phyloP scores from a whole-genome alignment of 2,329 filamentous ascomycete genomes.

The Claviceps digitariae region DNA sequence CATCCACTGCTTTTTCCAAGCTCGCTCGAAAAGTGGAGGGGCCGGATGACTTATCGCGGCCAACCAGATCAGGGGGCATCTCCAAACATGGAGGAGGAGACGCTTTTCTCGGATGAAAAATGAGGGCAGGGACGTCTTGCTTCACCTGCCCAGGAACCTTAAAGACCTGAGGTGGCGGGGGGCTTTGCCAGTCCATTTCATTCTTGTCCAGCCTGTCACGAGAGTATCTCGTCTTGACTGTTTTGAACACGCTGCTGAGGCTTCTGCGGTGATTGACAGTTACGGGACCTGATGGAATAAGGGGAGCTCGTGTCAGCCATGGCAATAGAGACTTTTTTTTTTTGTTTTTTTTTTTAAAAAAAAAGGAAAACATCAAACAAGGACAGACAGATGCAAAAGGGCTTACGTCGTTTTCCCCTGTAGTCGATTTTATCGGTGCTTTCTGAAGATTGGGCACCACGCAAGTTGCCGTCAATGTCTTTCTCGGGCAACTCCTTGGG shows the following conservation, averaged over 20 bases:
- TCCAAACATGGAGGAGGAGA: constrained; percentile 15
- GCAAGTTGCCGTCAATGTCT: background rate
- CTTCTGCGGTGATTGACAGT: constrained; percentile 13
- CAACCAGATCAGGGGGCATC: constrained; percentile 14
- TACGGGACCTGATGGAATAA: constrained; percentile 1
- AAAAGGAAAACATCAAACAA: background rate
- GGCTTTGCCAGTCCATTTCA: background rate
- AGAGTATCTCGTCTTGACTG: constrained; percentile 15
- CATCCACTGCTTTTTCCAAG: constrained; percentile 18
- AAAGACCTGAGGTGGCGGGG: background rate
- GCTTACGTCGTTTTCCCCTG: background rate
- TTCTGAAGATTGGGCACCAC: background rate
- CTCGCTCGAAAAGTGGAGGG: constrained; percentile 16
- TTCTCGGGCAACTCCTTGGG: constrained; percentile 1
- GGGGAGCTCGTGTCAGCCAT: background rate
- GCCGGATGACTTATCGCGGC: constrained; percentile 8
- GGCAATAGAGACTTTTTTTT: background rate
- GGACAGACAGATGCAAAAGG: background rate
- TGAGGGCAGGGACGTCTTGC: background rate
- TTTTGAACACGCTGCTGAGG: constrained; percentile 17
- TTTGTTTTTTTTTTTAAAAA: too few species aligned
- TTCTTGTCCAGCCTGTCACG: constrained; percentile 11
- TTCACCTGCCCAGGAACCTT: background rate
- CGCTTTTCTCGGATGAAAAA: background rate
- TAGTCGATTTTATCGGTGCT: background rate